Base-by-base conservation (phyloP, 768 basidiomycete species). In the Galerina sulciceps region DNA sequence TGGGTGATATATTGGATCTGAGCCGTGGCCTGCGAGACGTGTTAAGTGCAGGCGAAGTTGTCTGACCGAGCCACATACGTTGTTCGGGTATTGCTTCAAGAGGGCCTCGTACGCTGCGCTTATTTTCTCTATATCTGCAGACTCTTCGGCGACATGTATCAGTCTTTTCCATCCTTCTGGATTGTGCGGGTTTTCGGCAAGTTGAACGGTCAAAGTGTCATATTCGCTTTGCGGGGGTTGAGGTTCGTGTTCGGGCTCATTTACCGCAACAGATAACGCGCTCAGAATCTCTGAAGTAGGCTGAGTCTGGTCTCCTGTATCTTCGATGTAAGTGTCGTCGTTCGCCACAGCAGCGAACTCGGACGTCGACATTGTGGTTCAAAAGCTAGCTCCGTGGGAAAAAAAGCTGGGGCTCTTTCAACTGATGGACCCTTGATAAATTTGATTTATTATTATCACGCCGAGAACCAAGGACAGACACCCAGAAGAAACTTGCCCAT, bases 1-100 rank as follows among this genome's bases (percentile, higher is more conserved):
- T 93, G 91, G 52, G 82, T 85, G 70, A 94, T 82, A 69, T 94
- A 94, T 18, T 88, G 86, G 64, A 93, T 90, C 76, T 95, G 93
- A 0, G 91, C 90, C 10, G 89, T 84, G 8, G 89, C 84, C 93
- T 94, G 71, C 61, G 42, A 50, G 26, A 47, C 17, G 10, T 31
- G 13, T 43, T 34, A 58, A 61, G 10, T 45, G 53, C 47, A 57
- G 45, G 49, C 46, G 52, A 50, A 40, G 20, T 17, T 36, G 38
- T 23, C 43, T 34, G 41, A 49, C 40, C 41, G 42, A 35, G 45
- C 54, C 51, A 59, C 64, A 59, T 77, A 98, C 95, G 66, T 91
- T 94, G 73, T 96, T 96, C 17, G 96, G 96, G 72, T 92, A 96
- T 51, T 86, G 86, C 68, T 87, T 85, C 56, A 96, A 81, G 62